Evolutionary conservation across 2,329 filamentous ascomycete genomes (phyloP).

Genomic region (Neopestalotiopsis rosae): DNA sequence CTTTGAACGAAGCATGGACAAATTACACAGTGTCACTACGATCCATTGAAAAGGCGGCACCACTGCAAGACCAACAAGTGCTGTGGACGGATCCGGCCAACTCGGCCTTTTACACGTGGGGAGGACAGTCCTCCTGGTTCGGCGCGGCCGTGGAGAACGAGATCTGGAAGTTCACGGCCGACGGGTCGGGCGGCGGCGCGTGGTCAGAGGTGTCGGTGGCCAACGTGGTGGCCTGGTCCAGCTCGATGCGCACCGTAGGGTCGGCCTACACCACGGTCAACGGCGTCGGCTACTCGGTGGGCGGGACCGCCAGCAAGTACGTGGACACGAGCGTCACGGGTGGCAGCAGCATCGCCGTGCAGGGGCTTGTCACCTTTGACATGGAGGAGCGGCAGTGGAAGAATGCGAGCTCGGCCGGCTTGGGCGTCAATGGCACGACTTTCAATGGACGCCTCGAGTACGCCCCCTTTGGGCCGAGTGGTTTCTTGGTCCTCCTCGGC

Average conservation of each 20-base stretch:
- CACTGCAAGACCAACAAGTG: slow-evolving; percentile 35
- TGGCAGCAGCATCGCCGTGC: slow-evolving; percentile 25
- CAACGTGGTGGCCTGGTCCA: slow-evolving; percentile 39
- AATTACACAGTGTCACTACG: slow-evolving; percentile 36
- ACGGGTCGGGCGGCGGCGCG: slow-evolving; percentile 37
- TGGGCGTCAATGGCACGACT: slow-evolving; percentile 33
- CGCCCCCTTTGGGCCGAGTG: slow-evolving; percentile 39
- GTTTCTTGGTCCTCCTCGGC: slow-evolving; percentile 39
- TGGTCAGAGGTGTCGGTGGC: slow-evolving; percentile 36
- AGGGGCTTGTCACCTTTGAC: slow-evolving; percentile 38
- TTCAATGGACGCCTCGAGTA: slow-evolving; percentile 36
- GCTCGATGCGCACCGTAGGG: slow-evolving; percentile 38
- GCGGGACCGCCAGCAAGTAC: slow-evolving; percentile 31
- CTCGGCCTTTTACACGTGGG: slow-evolving; percentile 40
- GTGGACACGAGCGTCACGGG: slow-evolving; percentile 32
- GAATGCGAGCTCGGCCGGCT: slow-evolving; percentile 34
- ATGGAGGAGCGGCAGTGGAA: slow-evolving; percentile 36
- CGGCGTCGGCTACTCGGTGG: slow-evolving; percentile 37
- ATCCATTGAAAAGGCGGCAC: slow-evolving; percentile 34
- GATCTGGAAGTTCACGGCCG: slow-evolving; percentile 38
- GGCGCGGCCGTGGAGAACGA: slow-evolving; percentile 29
- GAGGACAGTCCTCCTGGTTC: slow-evolving; percentile 32
- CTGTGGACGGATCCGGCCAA: slow-evolving; percentile 38
- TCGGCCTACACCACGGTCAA: slow-evolving; percentile 32
- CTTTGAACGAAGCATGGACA: slow-evolving; percentile 40